A percentile compares a stretch with the other conserved stretches of the same genome.
phyloP scores from a whole-genome alignment of 768 basidiomycete genomes.

The Mycena olivaceomarginata region DNA sequence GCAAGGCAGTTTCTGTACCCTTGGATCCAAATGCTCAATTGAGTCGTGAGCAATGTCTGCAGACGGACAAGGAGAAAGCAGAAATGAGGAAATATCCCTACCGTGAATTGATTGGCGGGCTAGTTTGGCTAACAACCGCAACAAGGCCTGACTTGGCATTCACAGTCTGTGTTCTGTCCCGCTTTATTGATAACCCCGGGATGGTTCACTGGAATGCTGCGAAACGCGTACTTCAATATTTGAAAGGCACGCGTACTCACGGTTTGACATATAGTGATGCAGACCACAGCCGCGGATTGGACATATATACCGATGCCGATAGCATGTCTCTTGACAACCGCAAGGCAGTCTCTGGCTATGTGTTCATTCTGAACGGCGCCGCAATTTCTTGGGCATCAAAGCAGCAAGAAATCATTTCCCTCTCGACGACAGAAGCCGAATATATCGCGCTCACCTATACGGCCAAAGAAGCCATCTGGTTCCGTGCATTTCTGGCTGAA shows the following conservation, averaged over 20 bases:
- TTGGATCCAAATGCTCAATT: conserved; percentile 30
- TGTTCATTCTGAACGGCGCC: neutral
- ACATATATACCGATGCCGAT: conserved; percentile 1
- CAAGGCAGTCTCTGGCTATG: conserved; percentile 9
- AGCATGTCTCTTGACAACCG: neutral
- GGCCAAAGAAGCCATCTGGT: neutral
- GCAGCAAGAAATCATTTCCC: neutral
- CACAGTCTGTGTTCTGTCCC: too few relatives aligned
- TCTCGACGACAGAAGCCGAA: conserved; percentile 1
- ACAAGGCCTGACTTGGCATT: neutral
- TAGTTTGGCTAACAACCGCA: conserved; percentile 26
- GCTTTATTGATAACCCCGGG: too few relatives aligned
- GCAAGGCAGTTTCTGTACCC: conserved; percentile 32
- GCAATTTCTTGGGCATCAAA: conserved; percentile 2
- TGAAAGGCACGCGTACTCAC: neutral
- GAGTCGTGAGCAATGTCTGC: conserved; percentile 14
- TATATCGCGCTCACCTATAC: conserved; percentile 11
- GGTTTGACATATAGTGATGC: neutral
- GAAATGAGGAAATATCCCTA: conserved; percentile 5
- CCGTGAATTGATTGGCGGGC: neutral
- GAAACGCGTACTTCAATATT: neutral
- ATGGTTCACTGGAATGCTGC: too few relatives aligned
- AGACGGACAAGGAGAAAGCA: neutral
- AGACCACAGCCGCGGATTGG: neutral
- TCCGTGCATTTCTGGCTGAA: neutral